Conservation (phyloP, 768 basidiomycete genomes). For the Cystofilobasidium bisporidii region DNA sequence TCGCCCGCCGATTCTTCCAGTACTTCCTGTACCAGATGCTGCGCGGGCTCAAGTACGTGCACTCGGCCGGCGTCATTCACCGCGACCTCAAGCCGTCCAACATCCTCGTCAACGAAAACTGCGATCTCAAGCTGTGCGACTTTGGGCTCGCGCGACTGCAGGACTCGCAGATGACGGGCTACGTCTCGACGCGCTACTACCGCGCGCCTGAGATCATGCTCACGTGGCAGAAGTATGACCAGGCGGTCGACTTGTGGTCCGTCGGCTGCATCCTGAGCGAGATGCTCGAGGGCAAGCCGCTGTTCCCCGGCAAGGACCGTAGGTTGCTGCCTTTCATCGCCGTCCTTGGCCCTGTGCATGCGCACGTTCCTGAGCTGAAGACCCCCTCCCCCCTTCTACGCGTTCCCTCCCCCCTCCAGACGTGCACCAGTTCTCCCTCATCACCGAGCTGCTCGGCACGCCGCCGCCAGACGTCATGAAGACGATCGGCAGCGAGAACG, state of each 20-base stretch:
- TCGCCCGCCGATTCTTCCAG: not conserved
- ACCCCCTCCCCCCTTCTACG: not conserved
- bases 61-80: constrained; percentile 80
- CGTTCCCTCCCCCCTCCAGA: constrained; percentile 35
- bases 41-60: constrained; percentile 85
- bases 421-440: constrained; percentile 84
- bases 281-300: constrained; percentile 77
- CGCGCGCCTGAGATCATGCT: constrained; percentile 48
- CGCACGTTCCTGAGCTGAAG: not conserved
- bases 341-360: not conserved
- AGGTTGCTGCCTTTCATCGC: not conserved
- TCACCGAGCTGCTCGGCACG: constrained; percentile 78
- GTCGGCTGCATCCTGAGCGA: constrained; percentile 74
- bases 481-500: constrained; percentile 67
- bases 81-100: constrained; percentile 96
- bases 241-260: constrained; percentile 45
- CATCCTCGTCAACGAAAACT: constrained; percentile 87
- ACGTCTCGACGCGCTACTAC: constrained; percentile 82
- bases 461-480: constrained; percentile 78
- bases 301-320: constrained; percentile 80
- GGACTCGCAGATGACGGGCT: constrained; percentile 48
- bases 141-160: constrained; percentile 35
- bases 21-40: constrained; percentile 57
- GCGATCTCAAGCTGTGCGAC: constrained; percentile 72
- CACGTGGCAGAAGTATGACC: constrained; percentile 47